Base-by-base conservation (phyloP, 805 yeast genomes). In the Blastobotrys muscicola region DNA sequence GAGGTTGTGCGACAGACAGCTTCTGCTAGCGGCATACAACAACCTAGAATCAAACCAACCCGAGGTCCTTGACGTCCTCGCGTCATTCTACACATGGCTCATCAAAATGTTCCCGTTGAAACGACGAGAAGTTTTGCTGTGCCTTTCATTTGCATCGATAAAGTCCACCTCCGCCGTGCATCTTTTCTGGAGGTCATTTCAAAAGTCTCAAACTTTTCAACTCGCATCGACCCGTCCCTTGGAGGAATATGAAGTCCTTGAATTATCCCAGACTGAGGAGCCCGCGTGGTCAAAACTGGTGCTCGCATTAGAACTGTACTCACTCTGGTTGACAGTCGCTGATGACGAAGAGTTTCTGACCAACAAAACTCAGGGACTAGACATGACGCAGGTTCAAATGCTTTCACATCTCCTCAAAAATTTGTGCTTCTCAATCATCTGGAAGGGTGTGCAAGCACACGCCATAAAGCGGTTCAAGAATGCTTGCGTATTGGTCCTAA, bases 321-420 rank as follows among this genome's bases (percentile, higher is more conserved):
- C 86, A 1, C 81, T 78, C 52, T 74, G 83, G 74, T 60, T 83
- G 35, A 70, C 76, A 20, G 76, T 83, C 7, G 72, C 84, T 2
- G 80, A 76, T 50, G 94, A 84, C 54, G 61, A 66, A 8, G 89
- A 80, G 50, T 61, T 80, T 38, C 71, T 74, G 44, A 59, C 57
- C 8, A 63, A 59, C 5, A 70, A 69, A 14, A 66, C 54, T 3
- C 57, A 63, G 26, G 67, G 74, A 30, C 58, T 78, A 11, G 51
- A 61, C 4, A 49, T 56, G 41, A 65, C 54, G 2, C 69, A 70
- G 36, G 71, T 73, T 12, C 45, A 49, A 2, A 52, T 61, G 0
- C 67, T 80, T 41, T 60, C 77, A 2, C 43, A 51, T 2, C 76
- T 81, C 45, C 60, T 81, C 41, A 74, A 74, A 47, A 61, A 62